These are phyloP conservation scores for Amphicarpaea edgeworthii DNA, from an alignment of 306 rosid genomes.

Conservation along the genomic window DNA sequence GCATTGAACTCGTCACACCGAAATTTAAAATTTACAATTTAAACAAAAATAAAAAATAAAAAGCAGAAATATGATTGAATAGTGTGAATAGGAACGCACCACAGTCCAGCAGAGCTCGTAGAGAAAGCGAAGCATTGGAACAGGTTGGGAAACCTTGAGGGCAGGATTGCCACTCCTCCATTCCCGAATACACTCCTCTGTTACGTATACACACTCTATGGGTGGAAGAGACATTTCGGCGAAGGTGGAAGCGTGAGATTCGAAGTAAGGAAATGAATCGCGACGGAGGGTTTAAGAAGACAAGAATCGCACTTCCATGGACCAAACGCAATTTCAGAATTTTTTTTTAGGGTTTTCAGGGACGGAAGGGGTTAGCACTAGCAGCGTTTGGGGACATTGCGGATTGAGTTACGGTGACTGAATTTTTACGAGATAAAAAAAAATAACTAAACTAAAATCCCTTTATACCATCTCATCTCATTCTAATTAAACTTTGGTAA, in stretches of 20 bases:
- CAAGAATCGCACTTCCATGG: conserved; percentile 50
- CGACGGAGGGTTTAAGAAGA: conserved; percentile 39
- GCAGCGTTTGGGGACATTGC: conserved; percentile 34
- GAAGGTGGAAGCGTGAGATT: conserved; percentile 24
- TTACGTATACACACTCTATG: conserved; percentile 66
- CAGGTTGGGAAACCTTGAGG: conserved; percentile 68
- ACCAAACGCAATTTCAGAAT: conserved; percentile 19
- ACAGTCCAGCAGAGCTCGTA: conserved; percentile 90
- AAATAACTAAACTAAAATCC: background rate
- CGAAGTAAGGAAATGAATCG: conserved; percentile 27
- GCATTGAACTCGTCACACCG: background rate
- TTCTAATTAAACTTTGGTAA: background rate
- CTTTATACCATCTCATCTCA: background rate
- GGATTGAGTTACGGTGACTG: conserved; percentile 10
- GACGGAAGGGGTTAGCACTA: conserved; percentile 53
- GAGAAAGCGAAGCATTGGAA: conserved; percentile 89
- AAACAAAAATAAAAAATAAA: conserved; percentile 1
- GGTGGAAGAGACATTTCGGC: conserved; percentile 81
- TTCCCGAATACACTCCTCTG: conserved; percentile 82
- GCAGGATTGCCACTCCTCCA: conserved; percentile 77
- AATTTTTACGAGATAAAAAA: background rate
- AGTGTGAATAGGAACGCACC: conserved; percentile 54
- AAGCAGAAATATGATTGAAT: background rate
- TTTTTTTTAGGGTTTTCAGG: conserved; percentile 50
- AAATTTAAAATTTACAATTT: background rate